Evolutionary conservation across 345 rosid species (phyloP).

Genomic region (Acer saccharum): DNA sequence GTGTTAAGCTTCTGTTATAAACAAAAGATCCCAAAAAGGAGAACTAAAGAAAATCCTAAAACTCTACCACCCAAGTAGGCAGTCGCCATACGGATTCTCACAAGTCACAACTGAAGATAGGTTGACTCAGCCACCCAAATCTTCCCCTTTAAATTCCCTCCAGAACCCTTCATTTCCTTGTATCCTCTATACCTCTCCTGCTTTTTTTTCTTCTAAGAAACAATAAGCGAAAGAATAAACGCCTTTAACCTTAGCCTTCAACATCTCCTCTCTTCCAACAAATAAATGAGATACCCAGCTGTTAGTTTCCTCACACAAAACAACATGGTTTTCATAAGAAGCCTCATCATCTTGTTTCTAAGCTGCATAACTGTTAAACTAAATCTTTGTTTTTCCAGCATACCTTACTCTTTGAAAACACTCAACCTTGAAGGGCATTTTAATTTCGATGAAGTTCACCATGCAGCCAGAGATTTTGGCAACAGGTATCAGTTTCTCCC

Average conservation of each 20-base stretch:
- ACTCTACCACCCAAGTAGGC: slow-evolving; percentile 60
- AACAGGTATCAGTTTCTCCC: slow-evolving; percentile 67
- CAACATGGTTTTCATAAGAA: slow-evolving; percentile 50
- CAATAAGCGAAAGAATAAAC: slow-evolving; percentile 28
- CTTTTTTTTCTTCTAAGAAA: slow-evolving; percentile 17
- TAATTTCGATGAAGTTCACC: slow-evolving; percentile 62
- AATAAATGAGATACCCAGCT: slow-evolving; percentile 46
- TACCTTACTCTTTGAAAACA: slow-evolving; percentile 56
- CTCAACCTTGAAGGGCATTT: slow-evolving; percentile 75
- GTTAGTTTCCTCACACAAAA: slow-evolving; percentile 42
- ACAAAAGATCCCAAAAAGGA: slow-evolving; percentile 36
- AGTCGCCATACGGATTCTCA: slow-evolving; percentile 72
- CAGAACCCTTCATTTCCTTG: slow-evolving; percentile 41
- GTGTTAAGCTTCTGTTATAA: slow-evolving; percentile 50
- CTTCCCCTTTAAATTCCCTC: slow-evolving; percentile 54
- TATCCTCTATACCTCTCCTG: slow-evolving; percentile 38
- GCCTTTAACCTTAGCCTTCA: slow-evolving; percentile 26
- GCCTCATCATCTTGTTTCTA: slow-evolving; percentile 60
- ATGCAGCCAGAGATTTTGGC: slow-evolving; percentile 88
- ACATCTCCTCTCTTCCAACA: slow-evolving; percentile 28
- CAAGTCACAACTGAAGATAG: slow-evolving; percentile 43
- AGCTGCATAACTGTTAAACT: slow-evolving; percentile 59
- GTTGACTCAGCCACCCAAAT: slow-evolving; percentile 64
- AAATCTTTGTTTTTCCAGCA: slow-evolving; percentile 65
- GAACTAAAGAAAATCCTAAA: slow-evolving; percentile 46